Base-by-base conservation (phyloP, 1,284 basidiomycete genomes). In the Peniophora sp. region DNA sequence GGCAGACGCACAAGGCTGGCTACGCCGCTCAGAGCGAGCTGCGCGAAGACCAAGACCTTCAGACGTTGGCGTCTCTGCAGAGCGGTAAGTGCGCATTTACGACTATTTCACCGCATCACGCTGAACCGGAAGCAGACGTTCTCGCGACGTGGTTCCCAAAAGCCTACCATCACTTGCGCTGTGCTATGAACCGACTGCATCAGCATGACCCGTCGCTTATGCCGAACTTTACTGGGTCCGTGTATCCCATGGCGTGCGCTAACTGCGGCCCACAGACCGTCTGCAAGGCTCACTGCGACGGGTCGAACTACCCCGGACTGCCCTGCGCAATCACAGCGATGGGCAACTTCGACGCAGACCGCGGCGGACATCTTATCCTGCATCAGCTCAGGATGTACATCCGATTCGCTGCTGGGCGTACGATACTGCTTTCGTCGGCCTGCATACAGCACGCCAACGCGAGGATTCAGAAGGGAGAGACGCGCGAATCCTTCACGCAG, bases 231-330 rank as follows among this genome's bases (percentile, higher is more conserved):
- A 9, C 12, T 27, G 34, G 34, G 25, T 49, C 46, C n/a, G 43
- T 23, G 22, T 52, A 49, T 24, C 51, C 51, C 23, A 24, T 47
- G 6, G 39, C 27, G 22, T 45, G 47, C 1, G 24, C 36, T 2
- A 52, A 52, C 41, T 39, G 49, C 39, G 51, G 51, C 23, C 51
- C 51, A 2, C 24, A 22, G 2, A 49, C 51, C 3, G 24, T 22
- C 5, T 52, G 51, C 48, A 20, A 2, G 36, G 17, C 24, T 2
- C 51, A 52, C 34, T 25, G 23, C 36, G 51, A 52, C 32, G 35
- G 5, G 2, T 23, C 6, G 2, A 49, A 52, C 41, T 47, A 22
- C 12, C 47, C 51, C 2, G 48, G 41, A 3, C 19, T 45, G 9
- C 36, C 47, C 3, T 52, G 51, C 39, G 47, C 41, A 5, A 27